phyloP scores from a whole-genome alignment of 306 rosid genomes.

The Ormosia emarginata region DNA sequence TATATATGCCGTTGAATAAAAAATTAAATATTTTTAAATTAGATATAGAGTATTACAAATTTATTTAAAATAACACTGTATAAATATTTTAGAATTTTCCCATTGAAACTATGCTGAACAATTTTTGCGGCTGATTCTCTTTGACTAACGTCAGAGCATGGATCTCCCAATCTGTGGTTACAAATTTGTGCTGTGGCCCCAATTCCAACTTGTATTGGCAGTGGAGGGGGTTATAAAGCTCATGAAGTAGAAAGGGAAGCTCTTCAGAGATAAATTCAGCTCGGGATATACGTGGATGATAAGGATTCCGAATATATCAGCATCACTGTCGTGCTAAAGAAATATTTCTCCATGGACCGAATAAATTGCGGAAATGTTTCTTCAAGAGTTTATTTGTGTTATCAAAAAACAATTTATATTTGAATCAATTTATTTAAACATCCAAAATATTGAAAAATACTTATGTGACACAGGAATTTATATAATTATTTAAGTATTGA shows the following conservation, averaged over 20 bases:
- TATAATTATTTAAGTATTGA: too few relatives aligned
- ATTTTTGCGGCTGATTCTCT: background rate
- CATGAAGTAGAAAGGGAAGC: constrained; percentile 34
- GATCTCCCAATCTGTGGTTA: constrained; percentile 25
- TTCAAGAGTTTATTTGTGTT: background rate
- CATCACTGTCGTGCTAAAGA: background rate
- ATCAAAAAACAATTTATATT: background rate
- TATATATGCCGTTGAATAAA: too few relatives aligned
- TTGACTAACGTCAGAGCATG: constrained; percentile 15
- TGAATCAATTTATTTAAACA: too few relatives aligned
- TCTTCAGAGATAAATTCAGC: constrained; percentile 31
- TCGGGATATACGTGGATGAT: constrained; percentile 48
- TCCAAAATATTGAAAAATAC: too few relatives aligned
- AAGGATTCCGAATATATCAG: constrained; percentile 50
- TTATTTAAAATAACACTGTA: too few relatives aligned
- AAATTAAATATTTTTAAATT: too few relatives aligned
- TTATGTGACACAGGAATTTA: too few relatives aligned
- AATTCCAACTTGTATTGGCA: constrained; percentile 38
- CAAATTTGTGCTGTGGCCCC: constrained; percentile 12
- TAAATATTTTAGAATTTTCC: background rate
- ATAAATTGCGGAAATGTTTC: background rate
- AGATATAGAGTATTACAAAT: too few relatives aligned
- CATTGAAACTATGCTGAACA: background rate
- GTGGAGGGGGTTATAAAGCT: constrained; percentile 27
- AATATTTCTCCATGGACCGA: background rate